Percentiles rank a stretch among this genome's conserved stretches.
These are phyloP conservation scores for Eucalyptus albens DNA, from an alignment of 345 rosid species.

Conservation along the genomic window DNA sequence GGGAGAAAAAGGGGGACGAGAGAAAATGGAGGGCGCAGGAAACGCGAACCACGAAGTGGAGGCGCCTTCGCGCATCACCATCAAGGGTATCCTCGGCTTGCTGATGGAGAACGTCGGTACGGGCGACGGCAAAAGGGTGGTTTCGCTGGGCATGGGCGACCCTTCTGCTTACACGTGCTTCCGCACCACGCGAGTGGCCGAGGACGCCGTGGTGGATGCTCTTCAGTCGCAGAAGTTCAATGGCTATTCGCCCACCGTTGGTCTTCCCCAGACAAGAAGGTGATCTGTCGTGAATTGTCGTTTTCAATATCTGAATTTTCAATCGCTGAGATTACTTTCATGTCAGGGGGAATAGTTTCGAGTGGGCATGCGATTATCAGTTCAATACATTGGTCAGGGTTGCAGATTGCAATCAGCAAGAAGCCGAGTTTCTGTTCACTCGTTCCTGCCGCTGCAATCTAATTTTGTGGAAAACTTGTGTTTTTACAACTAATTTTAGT, in stretches of 20 bases:
- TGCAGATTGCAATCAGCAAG: not conserved
- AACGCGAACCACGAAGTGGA: constrained; percentile 15
- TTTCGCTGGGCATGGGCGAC: constrained; percentile 91
- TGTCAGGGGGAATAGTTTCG: not conserved
- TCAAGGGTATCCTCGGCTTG: constrained; percentile 70
- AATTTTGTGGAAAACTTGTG: not conserved
- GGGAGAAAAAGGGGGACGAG: not conserved
- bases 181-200: constrained; percentile 49
- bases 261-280: constrained; percentile 93
- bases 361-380: not conserved
- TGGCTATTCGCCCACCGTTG: constrained; percentile 89
- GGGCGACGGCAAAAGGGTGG: constrained; percentile 21
- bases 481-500: not conserved
- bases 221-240: constrained; percentile 70
- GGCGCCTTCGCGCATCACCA: constrained; percentile 37
- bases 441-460: not conserved
- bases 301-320: not conserved
- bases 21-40: not conserved
- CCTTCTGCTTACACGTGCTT: constrained; percentile 79
- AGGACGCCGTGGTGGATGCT: constrained; percentile 52
- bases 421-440: not conserved
- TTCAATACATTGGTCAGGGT: not conserved
- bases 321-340: not conserved
- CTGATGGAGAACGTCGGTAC: constrained; percentile 42
- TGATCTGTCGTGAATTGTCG: not conserved